phyloP scores from a whole-genome alignment of 2,329 filamentous ascomycete species.

The Tolypocladium sp. region DNA sequence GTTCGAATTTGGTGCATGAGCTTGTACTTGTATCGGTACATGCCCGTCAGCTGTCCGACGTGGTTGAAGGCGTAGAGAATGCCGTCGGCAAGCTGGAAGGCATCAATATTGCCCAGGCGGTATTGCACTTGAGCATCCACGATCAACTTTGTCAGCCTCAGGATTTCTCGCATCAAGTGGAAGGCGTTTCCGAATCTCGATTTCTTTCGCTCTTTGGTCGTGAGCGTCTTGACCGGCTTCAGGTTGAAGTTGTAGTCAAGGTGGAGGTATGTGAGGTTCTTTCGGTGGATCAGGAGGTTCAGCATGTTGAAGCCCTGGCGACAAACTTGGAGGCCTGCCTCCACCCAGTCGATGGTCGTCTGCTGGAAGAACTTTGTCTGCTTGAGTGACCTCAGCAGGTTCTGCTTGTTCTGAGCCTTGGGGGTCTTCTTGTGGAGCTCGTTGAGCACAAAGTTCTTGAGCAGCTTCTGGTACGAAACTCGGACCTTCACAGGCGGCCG shows the following conservation, averaged over 20 bases:
- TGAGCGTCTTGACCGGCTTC: conserved; percentile 97
- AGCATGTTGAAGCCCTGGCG: conserved; percentile 99
- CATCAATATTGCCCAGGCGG: conserved; percentile 93
- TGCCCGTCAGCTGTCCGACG: conserved; percentile 93
- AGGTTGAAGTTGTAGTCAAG: conserved; percentile 99
- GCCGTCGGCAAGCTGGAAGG: conserved; percentile 95
- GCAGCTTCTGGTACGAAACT: conserved; percentile 94
- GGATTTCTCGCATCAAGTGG: conserved; percentile 96
- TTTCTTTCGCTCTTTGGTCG: conserved; percentile 98
- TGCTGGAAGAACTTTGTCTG: conserved; percentile 99
- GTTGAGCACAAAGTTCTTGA: conserved; percentile 94
- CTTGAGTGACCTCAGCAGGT: conserved; percentile 80
- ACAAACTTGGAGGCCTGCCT: conserved; percentile 95
- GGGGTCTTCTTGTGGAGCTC: conserved; percentile 93
- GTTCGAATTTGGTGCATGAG: conserved; percentile 99
- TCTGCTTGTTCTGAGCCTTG: conserved; percentile 92
- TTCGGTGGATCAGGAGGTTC: conserved; percentile 92
- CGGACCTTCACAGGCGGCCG: conserved; percentile 89
- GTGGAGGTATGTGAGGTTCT: conserved; percentile 96
- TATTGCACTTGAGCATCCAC: conserved; percentile 99
- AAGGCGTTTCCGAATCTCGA: conserved; percentile 98
- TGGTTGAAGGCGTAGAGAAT: conserved; percentile 99
- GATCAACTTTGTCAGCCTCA: conserved; percentile 92
- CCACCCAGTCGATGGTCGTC: conserved; percentile 98
- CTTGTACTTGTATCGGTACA: conserved; percentile 99